A percentile compares a stretch with the other conserved stretches of the same genome.
phyloP scores from a whole-genome alignment of 1,284 basidiomycete genomes.

The Salmacisia buchloeana region DNA sequence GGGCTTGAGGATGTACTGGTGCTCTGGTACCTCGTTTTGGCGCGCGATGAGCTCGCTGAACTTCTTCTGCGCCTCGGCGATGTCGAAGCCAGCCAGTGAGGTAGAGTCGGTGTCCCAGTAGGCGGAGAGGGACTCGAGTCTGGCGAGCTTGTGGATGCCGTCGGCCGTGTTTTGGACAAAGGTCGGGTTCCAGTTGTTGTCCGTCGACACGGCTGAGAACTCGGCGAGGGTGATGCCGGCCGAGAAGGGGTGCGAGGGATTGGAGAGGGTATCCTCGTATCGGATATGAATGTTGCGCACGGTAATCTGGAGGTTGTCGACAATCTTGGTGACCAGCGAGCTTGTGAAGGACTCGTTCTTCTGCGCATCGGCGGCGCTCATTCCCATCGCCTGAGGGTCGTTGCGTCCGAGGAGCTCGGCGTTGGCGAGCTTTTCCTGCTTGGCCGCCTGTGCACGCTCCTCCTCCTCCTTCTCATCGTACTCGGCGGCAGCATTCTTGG shows the following conservation, averaged over 20 bases:
- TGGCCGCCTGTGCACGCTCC: slow-evolving; percentile 71
- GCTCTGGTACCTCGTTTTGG: slow-evolving; percentile 50
- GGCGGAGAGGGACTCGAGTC: slow-evolving; percentile 77
- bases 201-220: slow-evolving; percentile 88
- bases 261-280: slow-evolving; percentile 91
- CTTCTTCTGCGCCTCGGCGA: slow-evolving; percentile 66
- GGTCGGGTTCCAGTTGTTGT: slow-evolving; percentile 83
- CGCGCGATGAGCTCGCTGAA: slow-evolving; percentile 65
- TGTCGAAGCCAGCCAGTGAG: slow-evolving; percentile 65
- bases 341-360: slow-evolving; percentile 76
- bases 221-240: slow-evolving; percentile 85
- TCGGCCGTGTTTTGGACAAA: slow-evolving; percentile 87
- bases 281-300: slow-evolving; percentile 63
- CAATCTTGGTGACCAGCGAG: slow-evolving; percentile 80
- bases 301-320: slow-evolving; percentile 94
- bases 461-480: slow-evolving; percentile 82
- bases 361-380: slow-evolving; percentile 59
- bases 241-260: slow-evolving; percentile 94
- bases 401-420: slow-evolving; percentile 68
- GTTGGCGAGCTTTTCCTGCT: slow-evolving; percentile 79
- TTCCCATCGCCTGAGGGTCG: slow-evolving; percentile 17
- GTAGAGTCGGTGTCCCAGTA: slow-evolving; percentile 94
- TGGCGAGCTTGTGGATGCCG: slow-evolving; percentile 88
- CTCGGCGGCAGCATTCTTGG: slow-evolving; percentile 64
- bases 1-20: slow-evolving; percentile 93